phyloP scores from a whole-genome alignment of 2,329 filamentous ascomycete genomes.

The Fusarium sp. region DNA sequence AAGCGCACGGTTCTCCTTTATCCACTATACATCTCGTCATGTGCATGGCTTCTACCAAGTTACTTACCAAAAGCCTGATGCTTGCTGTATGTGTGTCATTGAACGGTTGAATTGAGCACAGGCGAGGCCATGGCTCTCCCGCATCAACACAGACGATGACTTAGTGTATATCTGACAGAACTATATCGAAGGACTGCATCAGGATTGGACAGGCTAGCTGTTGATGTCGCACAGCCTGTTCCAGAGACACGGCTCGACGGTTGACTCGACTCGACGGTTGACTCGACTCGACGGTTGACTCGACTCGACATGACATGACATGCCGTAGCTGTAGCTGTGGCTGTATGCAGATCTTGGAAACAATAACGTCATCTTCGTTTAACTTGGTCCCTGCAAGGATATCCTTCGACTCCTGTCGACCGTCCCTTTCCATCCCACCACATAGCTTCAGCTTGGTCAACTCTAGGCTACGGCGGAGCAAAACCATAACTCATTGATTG shows the following conservation, averaged over 20 bases:
- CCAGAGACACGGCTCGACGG: neutral
- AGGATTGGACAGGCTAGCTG: neutral
- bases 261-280: neutral
- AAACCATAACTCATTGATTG: constrained; percentile 14
- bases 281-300: neutral
- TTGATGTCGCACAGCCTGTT: neutral
- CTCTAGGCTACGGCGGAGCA: constrained; percentile 25
- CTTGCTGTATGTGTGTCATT: neutral
- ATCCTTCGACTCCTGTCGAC: neutral
- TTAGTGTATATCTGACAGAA: neutral
- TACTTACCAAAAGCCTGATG: neutral
- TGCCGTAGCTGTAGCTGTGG: neutral
- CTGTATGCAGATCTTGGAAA: neutral
- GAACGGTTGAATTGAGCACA: neutral
- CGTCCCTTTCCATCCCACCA: neutral
- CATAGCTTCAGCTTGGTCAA: constrained; percentile 11
- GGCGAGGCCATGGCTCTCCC: neutral
- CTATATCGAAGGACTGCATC: neutral
- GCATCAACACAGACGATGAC: neutral
- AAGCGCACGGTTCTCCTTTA: constrained; percentile 6
- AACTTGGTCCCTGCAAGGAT: neutral
- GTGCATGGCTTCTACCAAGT: neutral
- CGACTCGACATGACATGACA: neutral
- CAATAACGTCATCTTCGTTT: constrained; percentile 13
- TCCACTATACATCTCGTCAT: constrained; percentile 9